These are phyloP conservation scores for Irpex sp. DNA, from an alignment of 1,284 basidiomycete species.

Conservation along the genomic window DNA sequence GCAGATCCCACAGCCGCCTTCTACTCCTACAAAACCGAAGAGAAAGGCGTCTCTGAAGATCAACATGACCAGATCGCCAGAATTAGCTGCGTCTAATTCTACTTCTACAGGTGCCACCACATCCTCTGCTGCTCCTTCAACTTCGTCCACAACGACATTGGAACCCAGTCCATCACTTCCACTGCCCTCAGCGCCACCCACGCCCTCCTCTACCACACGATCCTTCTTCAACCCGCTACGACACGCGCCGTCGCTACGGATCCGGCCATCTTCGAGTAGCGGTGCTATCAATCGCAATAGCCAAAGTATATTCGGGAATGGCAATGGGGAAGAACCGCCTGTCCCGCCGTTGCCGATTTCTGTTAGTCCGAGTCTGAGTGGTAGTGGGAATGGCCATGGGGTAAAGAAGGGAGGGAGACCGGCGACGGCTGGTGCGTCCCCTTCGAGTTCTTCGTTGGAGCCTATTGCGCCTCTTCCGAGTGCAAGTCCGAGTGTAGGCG, in stretches of 20 bases:
- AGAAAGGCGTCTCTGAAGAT: too few species aligned
- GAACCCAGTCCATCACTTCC: slow-evolving; percentile 12
- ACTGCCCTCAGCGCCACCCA: slow-evolving; percentile 15
- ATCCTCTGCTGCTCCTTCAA: too few species aligned
- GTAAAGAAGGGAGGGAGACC: too few species aligned
- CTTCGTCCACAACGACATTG: background rate
- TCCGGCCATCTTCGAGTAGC: slow-evolving; percentile 2
- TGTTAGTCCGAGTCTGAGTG: background rate
- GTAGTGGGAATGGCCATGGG: too few species aligned
- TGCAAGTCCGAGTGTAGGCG: background rate
- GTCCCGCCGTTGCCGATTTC: background rate
- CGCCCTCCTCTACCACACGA: slow-evolving; percentile 13
- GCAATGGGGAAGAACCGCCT: background rate
- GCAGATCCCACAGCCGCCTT: background rate
- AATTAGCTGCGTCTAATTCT: too few species aligned
- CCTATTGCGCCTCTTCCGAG: too few species aligned
- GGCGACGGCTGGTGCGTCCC: too few species aligned
- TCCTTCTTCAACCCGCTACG: slow-evolving; percentile 7
- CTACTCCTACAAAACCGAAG: too few species aligned
- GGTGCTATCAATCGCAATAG: slow-evolving; percentile 3
- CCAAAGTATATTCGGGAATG: slow-evolving; percentile 6
- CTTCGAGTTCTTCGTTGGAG: too few species aligned
- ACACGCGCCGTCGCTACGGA: slow-evolving; percentile 9
- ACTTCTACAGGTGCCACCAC: too few species aligned
- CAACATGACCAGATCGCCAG: too few species aligned